Evolutionary conservation across 345 rosid species (phyloP).

Genomic region (Rhodamnia argentea): DNA sequence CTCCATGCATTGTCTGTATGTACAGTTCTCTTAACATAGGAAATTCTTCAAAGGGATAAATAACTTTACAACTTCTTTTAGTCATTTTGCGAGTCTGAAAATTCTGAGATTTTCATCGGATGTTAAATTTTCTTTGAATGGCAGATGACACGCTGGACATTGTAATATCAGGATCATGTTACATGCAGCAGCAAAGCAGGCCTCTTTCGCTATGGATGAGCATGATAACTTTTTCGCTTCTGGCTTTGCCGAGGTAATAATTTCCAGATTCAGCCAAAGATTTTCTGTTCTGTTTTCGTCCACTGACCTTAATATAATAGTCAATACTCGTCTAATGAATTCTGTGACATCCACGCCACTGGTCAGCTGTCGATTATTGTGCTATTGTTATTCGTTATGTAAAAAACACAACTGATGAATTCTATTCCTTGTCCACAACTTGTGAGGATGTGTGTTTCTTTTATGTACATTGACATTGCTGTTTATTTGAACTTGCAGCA

Average conservation of each 20-base stretch:
- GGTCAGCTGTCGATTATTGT: neutral
- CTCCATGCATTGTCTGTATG: neutral
- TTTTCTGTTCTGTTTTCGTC: neutral
- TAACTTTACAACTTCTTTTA: neutral
- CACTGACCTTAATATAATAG: neutral
- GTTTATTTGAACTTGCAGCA: neutral
- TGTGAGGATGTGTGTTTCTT: neutral
- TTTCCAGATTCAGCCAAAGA: neutral
- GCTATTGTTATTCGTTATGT: neutral
- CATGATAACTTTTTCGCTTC: constrained; percentile 6
- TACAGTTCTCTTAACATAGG: neutral
- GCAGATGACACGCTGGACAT: neutral
- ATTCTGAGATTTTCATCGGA: neutral
- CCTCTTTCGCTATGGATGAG: constrained; percentile 5
- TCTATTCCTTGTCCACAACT: neutral
- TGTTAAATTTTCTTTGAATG: neutral
- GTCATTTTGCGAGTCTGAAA: neutral
- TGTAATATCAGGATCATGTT: constrained; percentile 2
- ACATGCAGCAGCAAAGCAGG: constrained; percentile 5
- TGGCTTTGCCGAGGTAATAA: constrained; percentile 6
- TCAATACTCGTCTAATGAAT: neutral
- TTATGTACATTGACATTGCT: neutral
- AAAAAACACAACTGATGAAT: neutral
- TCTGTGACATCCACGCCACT: neutral
- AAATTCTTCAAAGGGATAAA: neutral